A percentile compares a stretch with the other conserved stretches of the same genome.
Evolutionary conservation across 371 early-diverging fungal species (phyloP).

Genomic region (Zopfochytrium polystomum): DNA sequence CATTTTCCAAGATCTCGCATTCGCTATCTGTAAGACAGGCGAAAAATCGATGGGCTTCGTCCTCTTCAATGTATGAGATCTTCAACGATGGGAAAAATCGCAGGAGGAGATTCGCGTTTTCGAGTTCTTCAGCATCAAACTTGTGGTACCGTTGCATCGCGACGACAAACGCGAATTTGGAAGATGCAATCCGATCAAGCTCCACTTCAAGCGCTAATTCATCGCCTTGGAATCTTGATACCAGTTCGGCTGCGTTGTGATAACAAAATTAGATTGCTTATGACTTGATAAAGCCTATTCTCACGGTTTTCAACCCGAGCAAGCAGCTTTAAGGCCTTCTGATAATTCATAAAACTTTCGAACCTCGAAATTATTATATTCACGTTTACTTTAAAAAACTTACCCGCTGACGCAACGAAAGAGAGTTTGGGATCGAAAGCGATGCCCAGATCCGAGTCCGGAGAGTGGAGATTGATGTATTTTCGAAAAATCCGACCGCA

Average conservation of each 20-base stretch:
- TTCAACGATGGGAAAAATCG: slow-evolving; percentile 75
- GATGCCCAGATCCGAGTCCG: slow-evolving; percentile 91
- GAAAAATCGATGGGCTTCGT: slow-evolving; percentile 3
- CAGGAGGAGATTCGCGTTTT: slow-evolving; percentile 74
- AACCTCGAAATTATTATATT: not conserved
- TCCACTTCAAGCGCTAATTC: too few species aligned
- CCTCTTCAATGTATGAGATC: slow-evolving; percentile 72
- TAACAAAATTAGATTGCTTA: slow-evolving; percentile 45
- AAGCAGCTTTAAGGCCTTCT: slow-evolving; percentile 75
- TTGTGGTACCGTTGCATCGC: slow-evolving; percentile 85
- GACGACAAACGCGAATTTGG: slow-evolving; percentile 82
- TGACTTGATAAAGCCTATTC: slow-evolving; percentile 58
- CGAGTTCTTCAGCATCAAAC: slow-evolving; percentile 72
- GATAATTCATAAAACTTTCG: slow-evolving; percentile 76
- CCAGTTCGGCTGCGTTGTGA: too few species aligned
- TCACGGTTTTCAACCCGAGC: slow-evolving; percentile 82
- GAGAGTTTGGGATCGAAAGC: slow-evolving; percentile 77
- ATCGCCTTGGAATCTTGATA: too few species aligned
- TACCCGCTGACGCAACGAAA: slow-evolving; percentile 81
- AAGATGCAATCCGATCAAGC: slow-evolving; percentile 37
- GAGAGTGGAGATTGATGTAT: slow-evolving; percentile 76
- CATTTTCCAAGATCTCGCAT: slow-evolving; percentile 6
- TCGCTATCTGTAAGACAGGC: slow-evolving; percentile 17
- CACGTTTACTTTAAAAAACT: not conserved
- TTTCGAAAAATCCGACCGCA: slow-evolving; percentile 49